phyloP scores from a whole-genome alignment of 1,139 yeast genomes.

The Protomyces pachydermus region DNA sequence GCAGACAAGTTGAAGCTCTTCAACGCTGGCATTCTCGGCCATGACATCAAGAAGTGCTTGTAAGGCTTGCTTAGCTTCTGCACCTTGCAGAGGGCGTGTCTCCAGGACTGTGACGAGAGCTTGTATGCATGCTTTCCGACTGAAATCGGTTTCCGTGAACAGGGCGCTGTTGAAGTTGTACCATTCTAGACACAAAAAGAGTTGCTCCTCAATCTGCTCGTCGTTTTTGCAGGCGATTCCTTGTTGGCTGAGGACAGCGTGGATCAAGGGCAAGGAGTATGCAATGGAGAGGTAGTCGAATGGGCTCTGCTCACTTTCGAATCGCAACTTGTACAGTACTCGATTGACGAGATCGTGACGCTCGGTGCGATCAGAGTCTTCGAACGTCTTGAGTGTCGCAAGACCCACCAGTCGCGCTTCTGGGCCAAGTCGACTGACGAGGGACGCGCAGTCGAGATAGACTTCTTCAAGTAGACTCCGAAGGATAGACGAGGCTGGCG shows the following conservation, averaged over 20 bases:
- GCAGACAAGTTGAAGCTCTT: slow-evolving; percentile 59
- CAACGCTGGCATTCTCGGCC: slow-evolving; percentile 52
- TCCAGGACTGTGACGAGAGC: slow-evolving; percentile 61
- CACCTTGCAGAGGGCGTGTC: slow-evolving; percentile 68
- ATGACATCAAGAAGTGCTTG: slow-evolving; percentile 69
- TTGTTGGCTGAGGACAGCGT: slow-evolving; percentile 43
- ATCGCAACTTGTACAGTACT: slow-evolving; percentile 68
- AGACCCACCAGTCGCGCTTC: slow-evolving; percentile 57
- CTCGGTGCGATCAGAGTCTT: slow-evolving; percentile 47
- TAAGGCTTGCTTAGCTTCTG: slow-evolving; percentile 76
- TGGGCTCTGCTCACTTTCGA: slow-evolving; percentile 66
- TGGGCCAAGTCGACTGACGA: slow-evolving; percentile 48
- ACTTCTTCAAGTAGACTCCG: slow-evolving; percentile 36
- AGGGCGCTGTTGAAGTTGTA: slow-evolving; percentile 70
- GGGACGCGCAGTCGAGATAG: slow-evolving; percentile 38
- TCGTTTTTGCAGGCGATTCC: slow-evolving; percentile 40
- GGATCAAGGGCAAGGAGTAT: slow-evolving; percentile 68
- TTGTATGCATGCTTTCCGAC: slow-evolving; percentile 59
- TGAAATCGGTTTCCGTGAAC: slow-evolving; percentile 57
- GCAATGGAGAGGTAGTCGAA: slow-evolving; percentile 65
- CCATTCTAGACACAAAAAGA: slow-evolving; percentile 71
- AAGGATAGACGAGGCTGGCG: slow-evolving; percentile 40
- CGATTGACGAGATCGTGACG: slow-evolving; percentile 52
- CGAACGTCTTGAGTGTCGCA: slow-evolving; percentile 54
- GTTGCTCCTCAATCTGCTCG: slow-evolving; percentile 83